phyloP scores from a whole-genome alignment of 2,329 filamentous ascomycete genomes.

The Alternaria rosae region DNA sequence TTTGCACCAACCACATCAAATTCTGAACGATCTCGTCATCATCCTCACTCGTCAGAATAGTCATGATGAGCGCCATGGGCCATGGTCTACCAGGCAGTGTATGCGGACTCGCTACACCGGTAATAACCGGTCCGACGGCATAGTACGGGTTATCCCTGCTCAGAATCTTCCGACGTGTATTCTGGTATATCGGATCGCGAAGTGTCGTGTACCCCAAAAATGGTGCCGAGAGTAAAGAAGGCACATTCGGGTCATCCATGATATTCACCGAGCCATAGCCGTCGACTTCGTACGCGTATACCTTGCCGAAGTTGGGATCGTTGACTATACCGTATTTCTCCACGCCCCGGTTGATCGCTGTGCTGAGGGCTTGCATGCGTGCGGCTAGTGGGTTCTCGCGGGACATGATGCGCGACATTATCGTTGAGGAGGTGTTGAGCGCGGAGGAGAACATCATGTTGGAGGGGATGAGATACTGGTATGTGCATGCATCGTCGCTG shows the following conservation, averaged over 20 bases:
- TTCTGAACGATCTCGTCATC: slow-evolving; percentile 55
- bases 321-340: slow-evolving; percentile 51
- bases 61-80: slow-evolving; percentile 61
- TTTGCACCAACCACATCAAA: slow-evolving; percentile 54
- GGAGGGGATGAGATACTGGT: slow-evolving; percentile 58
- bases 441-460: slow-evolving; percentile 77
- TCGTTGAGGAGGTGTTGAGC: slow-evolving; percentile 61
- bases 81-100: slow-evolving; percentile 55
- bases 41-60: slow-evolving; percentile 57
- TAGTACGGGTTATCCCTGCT: slow-evolving; percentile 57
- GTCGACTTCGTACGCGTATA: slow-evolving; percentile 60
- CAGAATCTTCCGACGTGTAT: slow-evolving; percentile 55
- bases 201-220: slow-evolving; percentile 64
- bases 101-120: slow-evolving; percentile 57
- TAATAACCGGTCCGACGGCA: slow-evolving; percentile 55
- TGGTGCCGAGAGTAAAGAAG: slow-evolving; percentile 69
- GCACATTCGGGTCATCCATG: slow-evolving; percentile 77
- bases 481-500: slow-evolving; percentile 59
- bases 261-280: slow-evolving; percentile 59
- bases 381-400: slow-evolving; percentile 57
- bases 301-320: slow-evolving; percentile 42
- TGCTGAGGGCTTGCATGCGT: slow-evolving; percentile 64
- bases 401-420: slow-evolving; percentile 57
- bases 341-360: slow-evolving; percentile 54
- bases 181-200: slow-evolving; percentile 52